Evolutionary conservation across 352 stramenopile species (phyloP), one percentile per base, ranked within the genome.

Genomic region (Phytophthora brassicae): DNA sequence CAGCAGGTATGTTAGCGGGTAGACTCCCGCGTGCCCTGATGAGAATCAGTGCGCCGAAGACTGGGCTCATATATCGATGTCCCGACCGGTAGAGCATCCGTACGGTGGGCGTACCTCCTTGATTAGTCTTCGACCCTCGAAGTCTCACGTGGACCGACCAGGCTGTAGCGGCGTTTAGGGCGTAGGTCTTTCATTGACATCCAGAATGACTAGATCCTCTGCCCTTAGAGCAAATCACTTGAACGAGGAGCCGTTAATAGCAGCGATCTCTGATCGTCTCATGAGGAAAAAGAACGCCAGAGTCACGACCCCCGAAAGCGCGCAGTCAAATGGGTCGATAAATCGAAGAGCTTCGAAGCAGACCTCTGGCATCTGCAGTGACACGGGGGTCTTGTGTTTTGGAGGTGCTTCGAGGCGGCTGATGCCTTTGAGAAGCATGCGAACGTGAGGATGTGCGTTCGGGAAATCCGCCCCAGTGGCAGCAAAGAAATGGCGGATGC

Each of bases 251-350:
- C 9, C 17, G 8, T 7, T 16, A 0, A 16, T 5, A 6, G 35
- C 48, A 1, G 31, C 47, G 12, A 58, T 58, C 22, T 64, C 47
- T 0, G 47, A 58, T 0, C 26, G 47, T 9, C 47, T 38, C 6
- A 64, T 28, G 0, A 64, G 22, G 22, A 64, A 64, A 28, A 53
- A 64, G 47, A 54, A 64, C 16, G 19, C 56, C 45, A 56, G 26
- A 51, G 45, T 56, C 45, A 64, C 11, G 6, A 29, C 29, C 47
- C 45, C 35, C 44, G n/a, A n/a, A n/a, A n/a, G n/a, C n/a, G 56
- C 56, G 51, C 57, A 38, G 38, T 64, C 46, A 4, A 38, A 56
- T n/a, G 38, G 56, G 9, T 4, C 20, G 7, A 9, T 13, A 57
- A 1, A 38, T 57, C 23, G 36, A n/a, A 56, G 36, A 0, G 19